Evolutionary conservation across 495 filamentous ascomycete species (phyloP), one percentile per base, ranked within the genome.

Genomic region (Monascus purpureus): DNA sequence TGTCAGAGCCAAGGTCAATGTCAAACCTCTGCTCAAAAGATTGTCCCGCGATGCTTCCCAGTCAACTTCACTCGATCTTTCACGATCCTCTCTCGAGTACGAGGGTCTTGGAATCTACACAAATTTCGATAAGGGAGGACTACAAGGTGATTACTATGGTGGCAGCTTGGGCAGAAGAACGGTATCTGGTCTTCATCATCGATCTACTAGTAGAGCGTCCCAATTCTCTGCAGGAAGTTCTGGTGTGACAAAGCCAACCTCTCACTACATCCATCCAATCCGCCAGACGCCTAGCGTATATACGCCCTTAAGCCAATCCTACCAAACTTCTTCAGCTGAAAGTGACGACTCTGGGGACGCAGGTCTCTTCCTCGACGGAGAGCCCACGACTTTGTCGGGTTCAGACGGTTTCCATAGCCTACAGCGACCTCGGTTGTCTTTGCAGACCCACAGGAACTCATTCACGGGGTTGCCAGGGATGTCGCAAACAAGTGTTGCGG

Each of bases 11-110:
- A 35, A 56, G 24, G 52, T 57, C 0, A 66, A 71, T 39, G 67
- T 68, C 38, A 77, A 75, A 41, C 70, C 72, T 7, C 58, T 74
- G 13, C 44, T 72, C n/a, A 64, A 65, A 16, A 74, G 70, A 38
- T 47, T 65, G 26, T 65, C 69, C 13, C 57, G 55, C 6, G 63
- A 63, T 39, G 68, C 66, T 38, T 53, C 56, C 19, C 36, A 45
- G 2, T 49, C 52, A 19, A 52, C 57, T 7, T 54, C 62, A 1
- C 58, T 73, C 20, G 70, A 76, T 39, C 46, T 73, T 13, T 70
- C 69, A 13, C 67, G 64, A 13, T 65, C 68, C 1, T 65, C 61
- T 1, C 51, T 64, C 8, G 73, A 75, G 30, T 68, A 73, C 36
- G 70, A 71, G 25, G 58, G 66, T 0, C 42, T 75, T 12, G 70